Base-by-base conservation (phyloP, 164 flowering plant species). In the Berberis thunbergii region DNA sequence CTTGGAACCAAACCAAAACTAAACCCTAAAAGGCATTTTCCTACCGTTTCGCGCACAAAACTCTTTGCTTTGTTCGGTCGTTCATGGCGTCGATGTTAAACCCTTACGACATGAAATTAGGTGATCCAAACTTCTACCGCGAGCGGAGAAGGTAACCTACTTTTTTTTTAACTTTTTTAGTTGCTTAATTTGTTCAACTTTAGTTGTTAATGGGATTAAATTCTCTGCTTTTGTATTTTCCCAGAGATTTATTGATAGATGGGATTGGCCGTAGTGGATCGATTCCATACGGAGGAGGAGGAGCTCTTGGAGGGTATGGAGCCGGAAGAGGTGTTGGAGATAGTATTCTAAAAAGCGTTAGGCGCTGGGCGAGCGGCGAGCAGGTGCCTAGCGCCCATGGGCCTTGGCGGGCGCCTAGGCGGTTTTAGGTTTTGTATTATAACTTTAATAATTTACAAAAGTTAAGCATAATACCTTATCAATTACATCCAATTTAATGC, bases 81-180 rank as follows among this genome's bases (percentile, higher is more conserved):
- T 6, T 7, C 55, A 52, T 6, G 3, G n/a, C 1, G 1, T 3
- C n/a, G 3, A 7, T 10, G 55, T 10, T 52, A 26, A 52, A 52
- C 7, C 13, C 13, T 52, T 52, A 52, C 55, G 55, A 52, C 55
- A 12, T 6, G 5, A 52, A 26, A 52, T 52, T 10, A 3, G 55
- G 55, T 0, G 97, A 89, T 54, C 84, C 88, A 7, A 68, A 70
- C 63, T 87, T 96, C 41, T 91, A 85, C 76, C 90, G 94, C 39
- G 82, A 84, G 40, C 12, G 62, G 38, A 43, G 62, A 60, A 60
- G 62, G 62, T 60, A 60, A 44, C 8, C 46, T 2, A 9, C 39
- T 13, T 43, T 57, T 43, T 43, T 43, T 38, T 59, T 4, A 10
- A 58, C 1, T 59, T 49, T 6, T 11, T 11, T 49, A 6, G 52